phyloP scores from a whole-genome alignment of 257 asterid genomes.

The Handroanthus guayacan region DNA sequence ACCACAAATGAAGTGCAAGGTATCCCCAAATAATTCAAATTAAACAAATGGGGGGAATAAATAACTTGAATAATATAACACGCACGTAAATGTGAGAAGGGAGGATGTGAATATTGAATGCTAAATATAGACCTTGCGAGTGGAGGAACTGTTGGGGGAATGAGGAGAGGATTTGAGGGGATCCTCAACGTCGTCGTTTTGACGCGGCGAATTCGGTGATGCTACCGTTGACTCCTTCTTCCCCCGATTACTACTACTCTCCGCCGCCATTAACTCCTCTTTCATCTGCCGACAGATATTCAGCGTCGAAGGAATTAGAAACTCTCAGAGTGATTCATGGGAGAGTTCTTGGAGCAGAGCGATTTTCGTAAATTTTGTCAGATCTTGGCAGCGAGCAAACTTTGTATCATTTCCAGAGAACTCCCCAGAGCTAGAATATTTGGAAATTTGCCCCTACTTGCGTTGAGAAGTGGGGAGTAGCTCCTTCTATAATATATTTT shows the following conservation, averaged over 20 bases:
- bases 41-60: not conserved
- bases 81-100: not conserved
- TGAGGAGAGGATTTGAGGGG: constrained; percentile 79
- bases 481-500: not conserved
- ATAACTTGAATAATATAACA: not conserved
- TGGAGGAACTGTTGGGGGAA: constrained; percentile 82
- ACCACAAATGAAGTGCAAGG: not conserved
- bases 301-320: constrained; percentile 25
- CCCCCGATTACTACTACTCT: constrained; percentile 55
- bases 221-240: constrained; percentile 72
- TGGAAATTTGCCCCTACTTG: constrained; percentile 17
- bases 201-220: constrained; percentile 53
- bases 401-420: not conserved
- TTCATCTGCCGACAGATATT: constrained; percentile 42
- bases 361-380: constrained; percentile 37
- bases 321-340: constrained; percentile 35
- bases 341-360: constrained; percentile 33
- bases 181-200: constrained; percentile 66
- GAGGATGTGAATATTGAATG: not conserved
- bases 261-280: constrained; percentile 77
- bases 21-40: not conserved
- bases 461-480: not conserved
- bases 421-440: constrained; percentile 27
- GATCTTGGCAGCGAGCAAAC: constrained; percentile 24
- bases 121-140: constrained; percentile 67